Evolutionary conservation across 176 grass and related monocot genomes (phyloP), one percentile per base, ranked within the genome.

Genomic region (Aegilops longissima): DNA sequence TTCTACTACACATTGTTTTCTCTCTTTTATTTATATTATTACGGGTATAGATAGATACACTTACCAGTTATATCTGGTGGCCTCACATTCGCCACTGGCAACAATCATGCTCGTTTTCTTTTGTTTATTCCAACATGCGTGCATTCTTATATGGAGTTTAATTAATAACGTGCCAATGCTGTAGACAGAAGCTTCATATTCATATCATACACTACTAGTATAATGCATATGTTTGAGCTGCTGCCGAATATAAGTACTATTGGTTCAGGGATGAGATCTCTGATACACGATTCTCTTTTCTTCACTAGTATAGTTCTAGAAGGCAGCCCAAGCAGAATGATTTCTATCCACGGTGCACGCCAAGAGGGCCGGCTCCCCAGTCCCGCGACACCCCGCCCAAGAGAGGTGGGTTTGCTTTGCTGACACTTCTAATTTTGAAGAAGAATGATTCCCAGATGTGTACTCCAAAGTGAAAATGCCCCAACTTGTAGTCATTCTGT

Each of bases 321-420:
- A 87, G 90, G 85, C 87, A 78, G 40, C 80, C 80, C 17, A 98
- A 96, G 87, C 90, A 87, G 78, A 89, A 89, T 24, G 87, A 92
- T 27, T 94, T 94, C 83, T 94, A 89, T 67, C 88, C 89, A 3
- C 79, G 92, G 73, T 99, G 94, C 83, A 66, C 77, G 6, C 82
- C 77, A 3, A 96, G 87, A 86, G 88, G 90, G 25, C 73, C 92
- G 9, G 92, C 94, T 82, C 97, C 97, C 79, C 94, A 99, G 68
- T 99, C 94, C 87, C 90, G 89, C 49, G 94, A 99, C 61, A 99
- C 94, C 68, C 97, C 97, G 33, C 97, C 97, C 9, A 91, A 91
- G 80, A 94, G 97, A 98, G 97, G 97, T 96, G 20, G n/a, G 75
- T 86, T 89, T 18, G 62, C 86, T 36, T 11, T 89, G n/a, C 59